These are phyloP conservation scores for Suillus subluteus DNA, from an alignment of 768 basidiomycete genomes.

Conservation along the genomic window DNA sequence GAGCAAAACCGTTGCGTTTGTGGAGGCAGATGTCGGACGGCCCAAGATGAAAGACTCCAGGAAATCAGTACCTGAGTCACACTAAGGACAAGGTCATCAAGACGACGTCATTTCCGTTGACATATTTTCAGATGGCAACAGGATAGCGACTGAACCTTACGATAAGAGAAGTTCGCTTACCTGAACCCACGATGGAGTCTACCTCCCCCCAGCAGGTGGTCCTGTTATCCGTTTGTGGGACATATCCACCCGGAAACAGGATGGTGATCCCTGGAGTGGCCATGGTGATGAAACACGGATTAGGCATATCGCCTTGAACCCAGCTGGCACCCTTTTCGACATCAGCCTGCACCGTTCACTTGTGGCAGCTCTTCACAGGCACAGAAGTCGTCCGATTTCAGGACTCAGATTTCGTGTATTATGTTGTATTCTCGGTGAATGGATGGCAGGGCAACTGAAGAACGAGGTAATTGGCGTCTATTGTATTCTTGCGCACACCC, in stretches of 20 bases:
- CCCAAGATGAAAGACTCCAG: too few species aligned
- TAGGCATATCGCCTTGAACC: background rate
- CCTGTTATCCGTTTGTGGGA: background rate
- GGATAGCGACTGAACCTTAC: background rate
- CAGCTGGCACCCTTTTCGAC: slow-evolving; percentile 17
- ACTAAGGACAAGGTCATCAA: background rate
- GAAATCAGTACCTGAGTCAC: background rate
- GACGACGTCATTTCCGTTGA: background rate
- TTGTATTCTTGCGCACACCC: too few species aligned
- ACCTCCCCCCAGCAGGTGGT: background rate
- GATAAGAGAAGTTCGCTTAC: background rate
- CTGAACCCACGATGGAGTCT: background rate
- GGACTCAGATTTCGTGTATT: slow-evolving; percentile 25
- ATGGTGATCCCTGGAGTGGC: background rate
- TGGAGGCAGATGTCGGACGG: too few species aligned
- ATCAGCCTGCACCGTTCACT: slow-evolving; percentile 29
- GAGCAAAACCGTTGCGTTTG: too few species aligned
- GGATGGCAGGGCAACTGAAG: slow-evolving; percentile 12
- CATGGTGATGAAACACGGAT: background rate
- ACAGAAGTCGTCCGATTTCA: slow-evolving; percentile 23
- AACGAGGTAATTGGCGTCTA: background rate
- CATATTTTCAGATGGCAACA: background rate
- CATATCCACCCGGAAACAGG: background rate
- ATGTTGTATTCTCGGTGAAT: slow-evolving; percentile 31
- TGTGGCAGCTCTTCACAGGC: slow-evolving; percentile 30